These are phyloP conservation scores for Endotrypanum monterogeii DNA, from an alignment of 208 protist species.

Conservation along the genomic window DNA sequence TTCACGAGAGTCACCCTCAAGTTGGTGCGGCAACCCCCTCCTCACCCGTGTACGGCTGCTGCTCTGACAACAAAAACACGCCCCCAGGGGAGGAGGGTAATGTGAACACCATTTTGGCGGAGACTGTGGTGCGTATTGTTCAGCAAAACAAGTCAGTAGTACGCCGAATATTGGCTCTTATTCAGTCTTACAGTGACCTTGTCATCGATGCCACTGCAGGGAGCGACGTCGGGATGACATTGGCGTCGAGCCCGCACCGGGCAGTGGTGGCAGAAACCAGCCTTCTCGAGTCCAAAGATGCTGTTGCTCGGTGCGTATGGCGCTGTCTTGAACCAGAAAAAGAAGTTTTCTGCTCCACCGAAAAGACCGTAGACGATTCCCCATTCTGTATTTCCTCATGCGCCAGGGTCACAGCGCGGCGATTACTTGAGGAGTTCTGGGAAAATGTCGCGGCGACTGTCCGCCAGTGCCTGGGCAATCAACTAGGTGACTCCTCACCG, in stretches of 20 bases:
- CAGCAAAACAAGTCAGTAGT: conserved; percentile 33
- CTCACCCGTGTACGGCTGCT: background rate
- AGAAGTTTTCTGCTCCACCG: no score
- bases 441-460: conserved; percentile 10
- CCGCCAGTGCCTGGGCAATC: background rate
- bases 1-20: background rate
- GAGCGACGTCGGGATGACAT: background rate
- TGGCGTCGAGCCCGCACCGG: background rate
- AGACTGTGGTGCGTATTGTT: conserved; percentile 24
- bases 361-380: background rate
- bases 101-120: background rate
- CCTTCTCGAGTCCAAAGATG: background rate
- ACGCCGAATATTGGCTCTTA: conserved; percentile 24
- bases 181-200: conserved; percentile 19
- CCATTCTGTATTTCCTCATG: background rate
- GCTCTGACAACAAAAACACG: background rate
- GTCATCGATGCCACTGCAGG: background rate
- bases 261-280: background rate
- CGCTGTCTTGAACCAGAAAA: conserved; percentile 8
- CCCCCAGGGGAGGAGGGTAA: background rate
- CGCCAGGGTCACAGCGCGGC: conserved; percentile 4
- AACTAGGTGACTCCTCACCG: background rate
- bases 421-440: conserved; percentile 23
- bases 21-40: background rate
- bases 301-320: conserved; percentile 13